A percentile compares a stretch with the other conserved stretches of the same genome.
Conservation (phyloP, 139 green algal species). For the Astrephomene gubernaculifera region DNA sequence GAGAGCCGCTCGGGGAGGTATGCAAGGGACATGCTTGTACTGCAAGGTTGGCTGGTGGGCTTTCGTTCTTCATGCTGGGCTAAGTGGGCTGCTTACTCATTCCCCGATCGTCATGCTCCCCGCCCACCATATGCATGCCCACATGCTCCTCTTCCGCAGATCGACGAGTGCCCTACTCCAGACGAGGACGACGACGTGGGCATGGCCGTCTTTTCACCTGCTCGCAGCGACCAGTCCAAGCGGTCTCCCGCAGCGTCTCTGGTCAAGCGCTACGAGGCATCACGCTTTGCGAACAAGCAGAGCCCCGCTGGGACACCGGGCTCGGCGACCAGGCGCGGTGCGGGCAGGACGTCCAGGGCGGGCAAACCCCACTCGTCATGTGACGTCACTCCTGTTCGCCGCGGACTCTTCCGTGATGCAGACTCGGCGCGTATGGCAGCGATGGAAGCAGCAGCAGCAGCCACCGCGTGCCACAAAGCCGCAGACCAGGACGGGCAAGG, state of each 20-base stretch:
- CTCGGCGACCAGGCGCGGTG: background rate
- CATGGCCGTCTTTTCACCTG: background rate
- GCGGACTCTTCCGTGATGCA: conserved; percentile 11
- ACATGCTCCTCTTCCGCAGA: background rate
- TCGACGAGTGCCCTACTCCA: background rate
- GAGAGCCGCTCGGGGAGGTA: too few species aligned
- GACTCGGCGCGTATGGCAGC: background rate
- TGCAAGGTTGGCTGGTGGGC: too few species aligned
- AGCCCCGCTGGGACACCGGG: background rate
- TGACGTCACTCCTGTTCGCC: background rate
- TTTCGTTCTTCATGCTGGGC: too few species aligned
- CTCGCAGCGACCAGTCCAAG: conserved; percentile 1
- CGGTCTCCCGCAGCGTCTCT: background rate
- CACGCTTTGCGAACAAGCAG: background rate
- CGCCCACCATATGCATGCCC: too few species aligned
- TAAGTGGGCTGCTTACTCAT: too few species aligned
- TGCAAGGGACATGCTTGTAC: too few species aligned
- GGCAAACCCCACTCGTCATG: background rate
- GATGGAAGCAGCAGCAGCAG: background rate
- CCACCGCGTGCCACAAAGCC: background rate
- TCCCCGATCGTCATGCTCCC: too few species aligned
- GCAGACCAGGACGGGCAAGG: background rate
- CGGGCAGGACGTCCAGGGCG: too few species aligned
- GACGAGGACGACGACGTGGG: background rate
- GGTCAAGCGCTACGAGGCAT: background rate